These are phyloP conservation scores for Calonectria fujianensis DNA, from an alignment of 2,329 filamentous ascomycete genomes.

Conservation along the genomic window DNA sequence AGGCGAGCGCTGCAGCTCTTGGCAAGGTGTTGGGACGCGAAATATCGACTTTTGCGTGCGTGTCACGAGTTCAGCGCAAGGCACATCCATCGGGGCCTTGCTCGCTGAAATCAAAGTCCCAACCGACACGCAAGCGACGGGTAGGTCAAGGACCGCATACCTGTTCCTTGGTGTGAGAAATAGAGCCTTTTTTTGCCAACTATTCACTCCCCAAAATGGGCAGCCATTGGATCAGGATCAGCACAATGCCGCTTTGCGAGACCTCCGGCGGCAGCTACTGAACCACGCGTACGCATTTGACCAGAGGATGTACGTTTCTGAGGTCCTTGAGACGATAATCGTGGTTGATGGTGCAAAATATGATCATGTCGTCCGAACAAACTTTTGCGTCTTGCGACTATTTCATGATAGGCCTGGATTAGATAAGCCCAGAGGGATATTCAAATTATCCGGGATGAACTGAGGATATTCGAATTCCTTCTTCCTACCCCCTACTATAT, in stretches of 20 bases:
- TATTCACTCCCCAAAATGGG: background rate
- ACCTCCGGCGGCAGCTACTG: background rate
- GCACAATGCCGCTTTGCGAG: background rate
- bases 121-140: background rate
- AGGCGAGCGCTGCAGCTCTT: background rate
- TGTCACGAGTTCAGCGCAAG: background rate
- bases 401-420: background rate
- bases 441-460: background rate
- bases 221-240: background rate
- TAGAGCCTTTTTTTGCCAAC: background rate
- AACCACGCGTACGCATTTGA: background rate
- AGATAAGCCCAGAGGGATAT: background rate
- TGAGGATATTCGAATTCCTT: background rate
- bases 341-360: background rate
- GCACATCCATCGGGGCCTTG: background rate
- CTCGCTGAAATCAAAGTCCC: background rate
- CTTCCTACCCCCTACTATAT: too few relatives aligned
- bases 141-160: background rate
- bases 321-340: background rate
- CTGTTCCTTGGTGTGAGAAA: background rate
- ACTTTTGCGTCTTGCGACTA: background rate
- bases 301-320: background rate
- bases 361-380: background rate
- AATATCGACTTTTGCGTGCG: background rate
- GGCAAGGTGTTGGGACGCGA: background rate